Evolutionary conservation across 2,329 filamentous ascomycete species (phyloP).

Genomic region (Fusarium graminum): DNA sequence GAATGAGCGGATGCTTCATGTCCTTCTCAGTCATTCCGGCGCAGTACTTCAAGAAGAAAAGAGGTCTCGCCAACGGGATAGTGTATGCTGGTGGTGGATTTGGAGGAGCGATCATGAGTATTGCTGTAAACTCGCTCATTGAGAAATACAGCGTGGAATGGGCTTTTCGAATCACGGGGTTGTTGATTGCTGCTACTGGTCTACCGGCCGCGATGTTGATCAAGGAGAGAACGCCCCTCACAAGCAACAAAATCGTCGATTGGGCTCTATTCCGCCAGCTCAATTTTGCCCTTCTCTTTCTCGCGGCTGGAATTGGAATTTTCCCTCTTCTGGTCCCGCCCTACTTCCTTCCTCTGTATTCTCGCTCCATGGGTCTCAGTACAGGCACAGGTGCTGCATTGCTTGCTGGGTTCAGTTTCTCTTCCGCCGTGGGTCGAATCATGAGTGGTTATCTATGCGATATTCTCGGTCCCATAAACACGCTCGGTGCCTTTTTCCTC

Average conservation of each 20-base stretch:
- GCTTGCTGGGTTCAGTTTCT: slow-evolving; percentile 72
- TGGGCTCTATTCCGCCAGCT: slow-evolving; percentile 67
- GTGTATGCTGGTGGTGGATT: slow-evolving; percentile 67
- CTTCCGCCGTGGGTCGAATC: slow-evolving; percentile 70
- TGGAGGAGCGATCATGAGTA: slow-evolving; percentile 66
- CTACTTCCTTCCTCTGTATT: slow-evolving; percentile 71
- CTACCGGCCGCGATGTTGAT: slow-evolving; percentile 68
- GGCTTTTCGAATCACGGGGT: slow-evolving; percentile 66
- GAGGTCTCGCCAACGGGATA: slow-evolving; percentile 68
- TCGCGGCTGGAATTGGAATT: slow-evolving; percentile 67
- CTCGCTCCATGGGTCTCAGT: slow-evolving; percentile 65
- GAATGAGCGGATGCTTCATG: slow-evolving; percentile 50
- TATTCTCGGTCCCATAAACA: slow-evolving; percentile 67
- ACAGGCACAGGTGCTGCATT: slow-evolving; percentile 67
- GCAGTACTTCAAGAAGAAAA: slow-evolving; percentile 67
- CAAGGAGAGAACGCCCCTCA: slow-evolving; percentile 56
- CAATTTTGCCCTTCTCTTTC: slow-evolving; percentile 66
- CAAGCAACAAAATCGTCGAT: slow-evolving; percentile 58
- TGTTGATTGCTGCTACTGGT: slow-evolving; percentile 66
- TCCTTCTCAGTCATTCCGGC: slow-evolving; percentile 49
- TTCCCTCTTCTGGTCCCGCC: slow-evolving; percentile 72
- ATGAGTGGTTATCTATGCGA: slow-evolving; percentile 67
- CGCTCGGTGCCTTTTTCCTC: slow-evolving; percentile 63
- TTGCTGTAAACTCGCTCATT: slow-evolving; percentile 63
- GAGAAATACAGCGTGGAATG: slow-evolving; percentile 61